These are phyloP conservation scores for Hanseniaspora mollemarum DNA, from an alignment of 805 yeast genomes.

Conservation along the genomic window DNA sequence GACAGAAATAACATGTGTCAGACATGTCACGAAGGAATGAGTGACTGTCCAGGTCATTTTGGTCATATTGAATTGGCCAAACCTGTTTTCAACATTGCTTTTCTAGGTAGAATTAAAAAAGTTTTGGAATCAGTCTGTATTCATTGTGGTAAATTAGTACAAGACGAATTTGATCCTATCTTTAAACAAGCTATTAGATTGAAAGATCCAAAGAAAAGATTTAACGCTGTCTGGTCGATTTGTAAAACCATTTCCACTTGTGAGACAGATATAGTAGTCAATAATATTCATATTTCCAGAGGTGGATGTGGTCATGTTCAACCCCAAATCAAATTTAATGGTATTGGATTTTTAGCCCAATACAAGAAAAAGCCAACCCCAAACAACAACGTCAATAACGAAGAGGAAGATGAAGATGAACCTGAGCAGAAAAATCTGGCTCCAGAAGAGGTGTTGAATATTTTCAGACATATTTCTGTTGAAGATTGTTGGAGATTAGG, in stretches of 20 bases:
- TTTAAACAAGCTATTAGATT: slow-evolving; percentile 83
- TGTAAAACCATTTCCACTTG: slow-evolving; percentile 90
- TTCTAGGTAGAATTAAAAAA: slow-evolving; percentile 84
- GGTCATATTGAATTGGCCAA: slow-evolving; percentile 97
- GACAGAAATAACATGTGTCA: slow-evolving; percentile 97
- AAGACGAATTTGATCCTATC: slow-evolving; percentile 59
- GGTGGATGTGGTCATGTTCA: slow-evolving; percentile 98
- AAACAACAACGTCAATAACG: slow-evolving; percentile 38
- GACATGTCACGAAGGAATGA: slow-evolving; percentile 98
- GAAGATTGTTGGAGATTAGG: slow-evolving; percentile 78
- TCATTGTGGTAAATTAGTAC: slow-evolving; percentile 91
- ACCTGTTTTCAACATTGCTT: slow-evolving; percentile 97
- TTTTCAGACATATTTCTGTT: slow-evolving; percentile 78
- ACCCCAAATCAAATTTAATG: slow-evolving; percentile 92
- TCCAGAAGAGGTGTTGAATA: slow-evolving; percentile 81
- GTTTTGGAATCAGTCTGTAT: slow-evolving; percentile 94
- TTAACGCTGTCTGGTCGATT: slow-evolving; percentile 90
- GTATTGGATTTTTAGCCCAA: slow-evolving; percentile 92
- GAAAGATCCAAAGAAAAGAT: slow-evolving; percentile 88
- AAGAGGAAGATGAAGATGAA: slow-evolving; percentile 66
- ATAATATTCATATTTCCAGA: slow-evolving; percentile 50
- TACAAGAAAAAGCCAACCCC: slow-evolving; percentile 55
- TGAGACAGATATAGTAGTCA: slow-evolving; percentile 70
- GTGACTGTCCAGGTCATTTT: slow-evolving; percentile 98
- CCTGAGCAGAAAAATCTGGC: slow-evolving; percentile 83